Percentiles rank a stretch among this genome's conserved stretches.
phyloP scores from a whole-genome alignment of 2,329 filamentous ascomycete genomes.

The Lithohypha guttulata region DNA sequence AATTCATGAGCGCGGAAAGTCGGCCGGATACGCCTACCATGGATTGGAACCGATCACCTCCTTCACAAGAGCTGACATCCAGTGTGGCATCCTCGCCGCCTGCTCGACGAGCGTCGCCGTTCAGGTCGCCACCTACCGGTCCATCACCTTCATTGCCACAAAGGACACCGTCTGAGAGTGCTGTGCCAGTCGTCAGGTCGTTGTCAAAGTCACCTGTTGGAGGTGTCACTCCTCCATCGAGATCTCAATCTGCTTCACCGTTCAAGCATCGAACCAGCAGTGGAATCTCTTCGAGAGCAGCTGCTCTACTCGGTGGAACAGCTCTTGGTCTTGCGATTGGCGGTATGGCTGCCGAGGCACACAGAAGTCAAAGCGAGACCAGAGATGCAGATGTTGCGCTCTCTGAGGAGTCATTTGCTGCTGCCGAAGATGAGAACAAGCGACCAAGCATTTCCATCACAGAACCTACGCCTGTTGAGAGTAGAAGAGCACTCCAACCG shows the following conservation, averaged over 20 bases:
- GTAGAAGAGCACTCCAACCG: not conserved
- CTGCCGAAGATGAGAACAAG: not conserved
- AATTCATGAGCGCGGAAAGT: constrained; percentile 21
- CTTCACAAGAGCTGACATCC: not conserved
- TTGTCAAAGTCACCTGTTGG: constrained; percentile 4
- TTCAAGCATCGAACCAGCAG: constrained; percentile 1
- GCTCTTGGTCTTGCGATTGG: constrained; percentile 4
- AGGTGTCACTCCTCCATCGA: constrained; percentile 11
- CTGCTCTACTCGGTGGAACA: constrained; percentile 3
- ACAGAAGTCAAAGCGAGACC: not conserved
- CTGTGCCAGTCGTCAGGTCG: too few species aligned
- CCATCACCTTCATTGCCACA: not conserved
- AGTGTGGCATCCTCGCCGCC: not conserved
- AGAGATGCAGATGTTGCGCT: constrained; percentile 63
- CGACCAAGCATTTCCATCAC: constrained; percentile 2
- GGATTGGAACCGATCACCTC: constrained; percentile 2
- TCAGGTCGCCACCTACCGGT: not conserved
- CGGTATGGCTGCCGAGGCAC: not conserved
- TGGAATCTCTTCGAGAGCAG: not conserved
- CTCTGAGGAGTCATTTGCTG: constrained; percentile 37
- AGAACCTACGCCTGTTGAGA: constrained; percentile 2
- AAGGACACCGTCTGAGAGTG: too few species aligned
- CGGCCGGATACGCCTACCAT: constrained; percentile 9
- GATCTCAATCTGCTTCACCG: not conserved
- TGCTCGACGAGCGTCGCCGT: constrained; percentile 3